Conservation (phyloP, 2,329 filamentous ascomycete species). For the Claviceps quebecensis region DNA sequence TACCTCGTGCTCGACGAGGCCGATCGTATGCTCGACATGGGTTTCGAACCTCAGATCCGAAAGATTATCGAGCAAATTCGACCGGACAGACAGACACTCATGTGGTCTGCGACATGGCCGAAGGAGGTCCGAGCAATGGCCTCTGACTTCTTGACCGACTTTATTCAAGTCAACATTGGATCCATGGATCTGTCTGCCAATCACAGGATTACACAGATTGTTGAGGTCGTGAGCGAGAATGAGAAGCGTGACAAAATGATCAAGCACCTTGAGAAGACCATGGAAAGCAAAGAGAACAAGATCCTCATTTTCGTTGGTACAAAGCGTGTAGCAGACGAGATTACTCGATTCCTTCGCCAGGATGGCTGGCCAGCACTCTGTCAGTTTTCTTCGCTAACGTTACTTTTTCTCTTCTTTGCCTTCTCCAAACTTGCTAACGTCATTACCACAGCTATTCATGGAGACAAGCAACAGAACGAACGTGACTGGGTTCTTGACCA, state of each 20-base stretch:
- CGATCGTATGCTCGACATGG: slow-evolving; percentile 99
- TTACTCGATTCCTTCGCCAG: slow-evolving; percentile 91
- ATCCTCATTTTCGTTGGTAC: slow-evolving; percentile 85
- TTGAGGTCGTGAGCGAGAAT: slow-evolving; percentile 89
- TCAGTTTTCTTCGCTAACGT: slow-evolving; percentile 35
- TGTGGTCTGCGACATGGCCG: slow-evolving; percentile 99
- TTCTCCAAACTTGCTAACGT: slow-evolving; percentile 18
- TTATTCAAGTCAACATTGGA: slow-evolving; percentile 97
- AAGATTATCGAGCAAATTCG: slow-evolving; percentile 98
- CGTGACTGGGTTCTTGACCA: slow-evolving; percentile 99
- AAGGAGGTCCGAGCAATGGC: slow-evolving; percentile 94
- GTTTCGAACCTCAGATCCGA: slow-evolving; percentile 98
- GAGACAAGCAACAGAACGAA: slow-evolving; percentile 98
- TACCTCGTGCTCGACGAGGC: slow-evolving; percentile 98
- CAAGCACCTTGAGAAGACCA: slow-evolving; percentile 93
- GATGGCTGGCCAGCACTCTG: slow-evolving; percentile 96
- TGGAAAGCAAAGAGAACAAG: slow-evolving; percentile 95
- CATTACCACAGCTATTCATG: slow-evolving; percentile 66
- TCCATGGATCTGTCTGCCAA: slow-evolving; percentile 94
- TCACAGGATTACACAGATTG: slow-evolving; percentile 93
- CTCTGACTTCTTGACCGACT: slow-evolving; percentile 81
- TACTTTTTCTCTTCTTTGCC: slow-evolving; percentile 20
- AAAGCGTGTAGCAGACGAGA: slow-evolving; percentile 95
- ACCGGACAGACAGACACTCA: slow-evolving; percentile 95
- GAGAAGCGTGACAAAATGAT: slow-evolving; percentile 98